Evolutionary conservation across 1,284 basidiomycete species (phyloP), one percentile per base, ranked within the genome.

Genomic region (Melampsora larici-populina): DNA sequence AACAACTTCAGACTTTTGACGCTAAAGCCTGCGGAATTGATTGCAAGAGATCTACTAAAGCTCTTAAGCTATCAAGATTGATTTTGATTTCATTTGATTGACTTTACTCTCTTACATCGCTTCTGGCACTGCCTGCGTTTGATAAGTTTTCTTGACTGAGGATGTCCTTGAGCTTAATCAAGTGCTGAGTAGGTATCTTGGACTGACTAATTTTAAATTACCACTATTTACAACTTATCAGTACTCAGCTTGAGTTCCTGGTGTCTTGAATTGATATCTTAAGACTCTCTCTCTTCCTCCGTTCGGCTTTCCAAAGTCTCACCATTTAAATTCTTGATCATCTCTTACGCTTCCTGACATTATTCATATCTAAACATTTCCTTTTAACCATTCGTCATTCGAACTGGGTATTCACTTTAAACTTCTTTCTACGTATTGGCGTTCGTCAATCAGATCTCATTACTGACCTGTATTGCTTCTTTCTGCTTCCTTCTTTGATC

Each of bases 81-180:
- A 40, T 13, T 9, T 40, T 40, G 40, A 40, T 40, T 40, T 40
- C 36, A 36, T n/a, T 36, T 36, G 36, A 9, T 36, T 40, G 40
- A 40, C 13, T 40, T 40, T 8, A 40, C 13, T 8, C 40, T 55
- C 51, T 40, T n/a, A 51, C 49, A 55, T 55, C 51, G 51, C 51
- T 55, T 55, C 51, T n/a, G n/a, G n/a, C n/a, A n/a, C n/a, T n/a
- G 51, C 51, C 51, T 55, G 51, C 51, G 51, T 55, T 55, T 55
- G 21, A 55, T 55, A 55, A 21, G 21, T 55, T 55, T 55, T 26
- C 51, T 55, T 55, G 21, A n/a, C 51, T 55, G 51, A 21, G 21
- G 51, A 55, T 55, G 51, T 3, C 26, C 26, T 55, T 26, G 51
- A 55, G 51, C 51, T 55, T 2, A n/a, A 55, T 55, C 21, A 55